Conservation (phyloP, 371 early-diverging fungal species). For the Apophysomyces elegans region DNA sequence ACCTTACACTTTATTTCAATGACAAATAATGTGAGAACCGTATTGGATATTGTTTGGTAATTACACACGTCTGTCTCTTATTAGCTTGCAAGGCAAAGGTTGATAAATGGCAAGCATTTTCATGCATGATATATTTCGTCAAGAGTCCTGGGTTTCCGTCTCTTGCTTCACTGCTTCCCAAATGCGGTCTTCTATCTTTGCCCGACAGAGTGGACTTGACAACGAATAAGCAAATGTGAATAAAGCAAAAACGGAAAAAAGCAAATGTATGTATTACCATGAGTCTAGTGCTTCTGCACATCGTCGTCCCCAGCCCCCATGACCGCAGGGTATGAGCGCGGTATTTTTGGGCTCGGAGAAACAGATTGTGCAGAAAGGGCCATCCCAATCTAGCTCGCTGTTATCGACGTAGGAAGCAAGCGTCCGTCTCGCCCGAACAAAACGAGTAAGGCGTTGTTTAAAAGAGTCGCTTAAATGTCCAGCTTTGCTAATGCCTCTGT, state of each 20-base stretch:
- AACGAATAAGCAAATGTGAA: constrained; percentile 17
- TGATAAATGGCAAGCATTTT: too few relatives aligned
- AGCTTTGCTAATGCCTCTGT: constrained; percentile 38
- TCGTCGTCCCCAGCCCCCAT: constrained; percentile 42
- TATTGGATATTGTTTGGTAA: too few relatives aligned
- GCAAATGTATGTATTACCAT: constrained; percentile 34
- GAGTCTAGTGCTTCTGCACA: constrained; percentile 41
- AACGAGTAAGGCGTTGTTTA: constrained; percentile 27
- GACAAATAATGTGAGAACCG: too few relatives aligned
- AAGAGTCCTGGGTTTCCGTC: too few relatives aligned
- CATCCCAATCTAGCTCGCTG: constrained; percentile 36
- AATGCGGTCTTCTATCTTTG: constrained; percentile 19
- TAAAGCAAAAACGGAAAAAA: constrained; percentile 2
- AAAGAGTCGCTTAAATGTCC: constrained; percentile 28
- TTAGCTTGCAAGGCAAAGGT: neutral
- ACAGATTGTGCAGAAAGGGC: constrained; percentile 46
- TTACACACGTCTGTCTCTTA: neutral
- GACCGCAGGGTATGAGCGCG: constrained; percentile 45
- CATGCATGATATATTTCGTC: too few relatives aligned
- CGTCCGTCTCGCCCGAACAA: constrained; percentile 23
- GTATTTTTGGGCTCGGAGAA: constrained; percentile 49
- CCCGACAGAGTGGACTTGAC: constrained; percentile 32
- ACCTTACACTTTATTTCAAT: too few relatives aligned
- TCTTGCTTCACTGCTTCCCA: constrained; percentile 4
- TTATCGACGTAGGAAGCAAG: constrained; percentile 4